These are phyloP conservation scores for Misopates orontium DNA, from an alignment of 257 asterid species.

Conservation along the genomic window DNA sequence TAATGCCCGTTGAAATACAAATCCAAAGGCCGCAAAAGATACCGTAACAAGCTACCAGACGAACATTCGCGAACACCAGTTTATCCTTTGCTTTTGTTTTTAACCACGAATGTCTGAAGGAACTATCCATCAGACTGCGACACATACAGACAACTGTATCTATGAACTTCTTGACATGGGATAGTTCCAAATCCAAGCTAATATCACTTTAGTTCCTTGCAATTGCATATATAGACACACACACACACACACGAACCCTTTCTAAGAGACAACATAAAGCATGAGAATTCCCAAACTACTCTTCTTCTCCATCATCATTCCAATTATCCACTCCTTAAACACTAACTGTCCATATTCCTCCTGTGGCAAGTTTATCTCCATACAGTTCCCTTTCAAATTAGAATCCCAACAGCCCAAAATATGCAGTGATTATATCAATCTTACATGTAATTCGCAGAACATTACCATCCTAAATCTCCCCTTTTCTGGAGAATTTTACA, in stretches of 20 bases:
- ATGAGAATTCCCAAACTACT: background rate
- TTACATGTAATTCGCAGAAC: conserved; percentile 3
- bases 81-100: no score
- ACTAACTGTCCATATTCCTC: background rate
- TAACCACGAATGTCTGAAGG: no score
- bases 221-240: background rate
- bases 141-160: no score
- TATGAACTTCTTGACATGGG: background rate
- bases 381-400: conserved; percentile 14
- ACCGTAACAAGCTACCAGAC: no score
- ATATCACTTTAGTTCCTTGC: background rate
- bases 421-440: background rate
- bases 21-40: no score
- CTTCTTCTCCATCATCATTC: background rate
- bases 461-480: conserved; percentile 18
- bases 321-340: background rate
- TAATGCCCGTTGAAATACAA: no score
- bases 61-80: no score
- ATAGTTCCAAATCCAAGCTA: background rate
- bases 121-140: no score
- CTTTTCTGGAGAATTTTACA: conserved; percentile 5
- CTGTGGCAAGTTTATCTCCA: background rate
- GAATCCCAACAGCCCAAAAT: background rate
- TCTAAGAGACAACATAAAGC: background rate
- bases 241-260: background rate